A percentile compares a stretch with the other conserved stretches of the same genome.
Conservation (phyloP, 306 rosid species). For the Cucurbita moschata region DNA sequence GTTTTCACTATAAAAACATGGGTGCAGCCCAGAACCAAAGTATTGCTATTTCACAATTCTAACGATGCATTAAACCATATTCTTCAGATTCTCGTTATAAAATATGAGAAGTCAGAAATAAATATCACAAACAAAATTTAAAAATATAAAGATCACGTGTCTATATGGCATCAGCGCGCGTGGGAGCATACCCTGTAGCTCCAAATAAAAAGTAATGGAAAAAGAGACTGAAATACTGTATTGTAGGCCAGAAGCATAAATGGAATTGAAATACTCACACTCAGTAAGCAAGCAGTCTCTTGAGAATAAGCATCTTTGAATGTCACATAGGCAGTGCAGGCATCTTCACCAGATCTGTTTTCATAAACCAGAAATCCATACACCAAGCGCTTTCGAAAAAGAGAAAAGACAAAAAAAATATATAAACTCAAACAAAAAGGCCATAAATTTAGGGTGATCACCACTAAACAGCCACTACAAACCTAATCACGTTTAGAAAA, state of each 20-base stretch:
- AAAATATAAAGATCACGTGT: neutral
- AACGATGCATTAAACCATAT: neutral
- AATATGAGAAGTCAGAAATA: neutral
- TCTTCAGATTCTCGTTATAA: neutral
- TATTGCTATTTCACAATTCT: neutral
- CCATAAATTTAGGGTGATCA: neutral
- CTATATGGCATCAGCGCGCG: neutral
- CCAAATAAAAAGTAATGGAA: neutral
- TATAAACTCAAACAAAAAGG: neutral
- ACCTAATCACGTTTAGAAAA: neutral
- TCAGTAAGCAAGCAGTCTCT: slow-evolving; percentile 89
- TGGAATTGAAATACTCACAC: slow-evolving; percentile 39
- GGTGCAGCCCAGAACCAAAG: too few relatives aligned
- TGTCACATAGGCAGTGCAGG: slow-evolving; percentile 71
- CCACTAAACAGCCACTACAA: neutral
- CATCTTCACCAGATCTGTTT: slow-evolving; percentile 61
- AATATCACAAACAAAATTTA: neutral
- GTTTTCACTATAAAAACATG: neutral
- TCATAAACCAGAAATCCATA: neutral
- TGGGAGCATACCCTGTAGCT: neutral
- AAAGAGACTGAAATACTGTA: neutral
- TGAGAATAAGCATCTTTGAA: slow-evolving; percentile 76
- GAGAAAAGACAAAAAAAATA: neutral
- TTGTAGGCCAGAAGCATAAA: neutral
- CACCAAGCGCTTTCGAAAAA: neutral